Conservation (phyloP, 139 green algal species). For the Coelastrella sp. region DNA sequence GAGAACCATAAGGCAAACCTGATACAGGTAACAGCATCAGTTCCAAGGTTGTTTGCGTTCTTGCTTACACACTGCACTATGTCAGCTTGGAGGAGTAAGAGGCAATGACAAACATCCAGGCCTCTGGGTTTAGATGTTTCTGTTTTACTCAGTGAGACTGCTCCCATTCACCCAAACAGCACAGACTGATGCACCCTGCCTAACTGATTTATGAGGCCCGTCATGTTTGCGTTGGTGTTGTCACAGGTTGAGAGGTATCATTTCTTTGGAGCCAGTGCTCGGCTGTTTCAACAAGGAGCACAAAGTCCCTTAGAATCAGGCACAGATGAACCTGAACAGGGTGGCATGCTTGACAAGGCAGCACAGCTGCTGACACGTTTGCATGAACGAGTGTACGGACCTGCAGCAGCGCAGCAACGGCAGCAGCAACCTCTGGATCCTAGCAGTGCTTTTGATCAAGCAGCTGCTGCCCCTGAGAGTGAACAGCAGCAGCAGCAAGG, state of each 20-base stretch:
- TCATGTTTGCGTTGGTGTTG: background rate
- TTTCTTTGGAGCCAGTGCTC: conserved; percentile 83
- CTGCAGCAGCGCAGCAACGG: conserved; percentile 12
- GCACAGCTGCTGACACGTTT: conserved; percentile 30
- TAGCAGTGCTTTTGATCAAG: background rate
- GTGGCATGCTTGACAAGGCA: conserved; percentile 3
- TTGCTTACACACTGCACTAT: too few relatives aligned
- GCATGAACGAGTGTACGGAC: conserved; percentile 15
- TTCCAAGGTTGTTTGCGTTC: background rate
- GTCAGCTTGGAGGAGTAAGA: too few relatives aligned
- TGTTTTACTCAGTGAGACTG: too few relatives aligned
- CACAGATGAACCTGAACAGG: conserved; percentile 15
- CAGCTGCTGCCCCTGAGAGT: conserved; percentile 2
- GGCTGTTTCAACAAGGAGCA: conserved; percentile 50
- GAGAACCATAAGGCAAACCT: conserved; percentile 87
- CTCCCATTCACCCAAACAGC: too few relatives aligned
- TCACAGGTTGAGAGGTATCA: conserved; percentile 90
- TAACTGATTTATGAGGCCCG: too few relatives aligned
- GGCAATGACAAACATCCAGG: too few relatives aligned
- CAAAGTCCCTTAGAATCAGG: conserved; percentile 66
- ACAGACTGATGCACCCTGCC: too few relatives aligned
- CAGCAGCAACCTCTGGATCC: background rate
- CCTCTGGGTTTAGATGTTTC: too few relatives aligned
- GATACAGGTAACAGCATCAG: conserved; percentile 61
- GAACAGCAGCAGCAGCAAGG: conserved; percentile 4